Evolutionary conservation across 768 basidiomycete species (phyloP), one percentile per base, ranked within the genome.

Genomic region (Polyporus arcularius): DNA sequence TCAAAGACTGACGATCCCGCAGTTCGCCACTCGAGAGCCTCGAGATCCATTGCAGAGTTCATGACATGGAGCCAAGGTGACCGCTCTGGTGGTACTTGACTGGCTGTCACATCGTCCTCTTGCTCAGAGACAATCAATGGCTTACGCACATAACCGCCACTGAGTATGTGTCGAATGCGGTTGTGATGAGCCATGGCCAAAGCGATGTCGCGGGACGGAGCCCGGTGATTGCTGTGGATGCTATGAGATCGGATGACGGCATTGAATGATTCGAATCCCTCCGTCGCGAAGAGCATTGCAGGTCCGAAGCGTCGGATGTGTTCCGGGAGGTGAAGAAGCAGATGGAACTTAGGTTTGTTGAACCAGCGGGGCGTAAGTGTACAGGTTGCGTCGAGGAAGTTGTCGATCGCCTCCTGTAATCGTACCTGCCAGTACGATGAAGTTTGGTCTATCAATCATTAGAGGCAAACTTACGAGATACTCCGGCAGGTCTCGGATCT

Each of bases 331-430:
- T 73, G 72, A 5, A 65, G 42, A 14, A 72, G 51, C 11, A 72
- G 40, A 49, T 73, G 72, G 56, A 72, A 70, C 51, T 73, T 71
- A 0, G 64, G 65, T 42, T 72, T 72, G 46, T 67, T 67, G 43
- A 67, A 72, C 65, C 62, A 68, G 18, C 57, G 65, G 15, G 35
- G 18, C 15, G 50, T 70, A 71, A 60, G 71, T 1, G 68, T 62
- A 12, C 63, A 60, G n/a, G n/a, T n/a, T n/a, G n/a, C n/a, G 15
- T 47, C 54, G 0, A 73, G 58, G 26, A 72, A 70, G 21, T 67
- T 18, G 10, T 58, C 16, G 45, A 71, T 67, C 12, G 49, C 62
- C 4, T 51, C 40, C 41, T 63, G 35, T 4, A 70, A 63, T 10
- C 14, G 14, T 0, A 15, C 45, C 67, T 68, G n/a, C n/a, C n/a